Conservation (phyloP, 768 basidiomycete species). For the Amanita rubescens region DNA sequence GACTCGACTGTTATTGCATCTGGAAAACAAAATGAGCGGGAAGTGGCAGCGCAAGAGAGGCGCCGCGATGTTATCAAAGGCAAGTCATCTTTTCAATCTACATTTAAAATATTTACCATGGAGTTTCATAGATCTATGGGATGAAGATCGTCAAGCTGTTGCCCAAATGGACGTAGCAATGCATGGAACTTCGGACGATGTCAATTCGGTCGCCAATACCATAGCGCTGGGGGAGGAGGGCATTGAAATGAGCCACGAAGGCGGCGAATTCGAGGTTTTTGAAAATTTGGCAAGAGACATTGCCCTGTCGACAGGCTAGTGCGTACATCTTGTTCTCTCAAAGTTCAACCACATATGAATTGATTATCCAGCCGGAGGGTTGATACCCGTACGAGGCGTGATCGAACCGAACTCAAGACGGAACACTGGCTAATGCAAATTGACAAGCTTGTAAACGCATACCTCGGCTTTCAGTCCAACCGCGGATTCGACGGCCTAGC, state of each 20-base stretch:
- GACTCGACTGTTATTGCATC: neutral
- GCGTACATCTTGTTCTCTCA: neutral
- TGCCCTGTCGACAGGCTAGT: neutral
- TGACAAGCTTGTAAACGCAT: slow-evolving; percentile 7
- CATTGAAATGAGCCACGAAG: neutral
- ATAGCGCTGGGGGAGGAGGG: neutral
- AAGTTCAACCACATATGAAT: no score
- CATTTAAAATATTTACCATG: no score
- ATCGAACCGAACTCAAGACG: slow-evolving; percentile 3
- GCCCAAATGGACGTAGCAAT: neutral
- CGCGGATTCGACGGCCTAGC: neutral
- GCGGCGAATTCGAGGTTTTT: neutral
- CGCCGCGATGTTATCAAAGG: neutral
- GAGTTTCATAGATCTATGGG: neutral
- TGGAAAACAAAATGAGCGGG: neutral
- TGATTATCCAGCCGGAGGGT: no score
- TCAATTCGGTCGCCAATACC: neutral
- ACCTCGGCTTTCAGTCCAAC: slow-evolving; percentile 5
- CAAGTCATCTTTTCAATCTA: neutral
- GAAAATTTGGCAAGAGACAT: neutral
- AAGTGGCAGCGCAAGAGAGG: neutral
- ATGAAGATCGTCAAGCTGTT: neutral
- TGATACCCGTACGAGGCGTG: no score
- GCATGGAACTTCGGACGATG: neutral
- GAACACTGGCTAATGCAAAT: slow-evolving; percentile 9